Evolutionary conservation across 352 stramenopile species (phyloP), one percentile per base, ranked within the genome.

Genomic region (Phytophthora quininea): DNA sequence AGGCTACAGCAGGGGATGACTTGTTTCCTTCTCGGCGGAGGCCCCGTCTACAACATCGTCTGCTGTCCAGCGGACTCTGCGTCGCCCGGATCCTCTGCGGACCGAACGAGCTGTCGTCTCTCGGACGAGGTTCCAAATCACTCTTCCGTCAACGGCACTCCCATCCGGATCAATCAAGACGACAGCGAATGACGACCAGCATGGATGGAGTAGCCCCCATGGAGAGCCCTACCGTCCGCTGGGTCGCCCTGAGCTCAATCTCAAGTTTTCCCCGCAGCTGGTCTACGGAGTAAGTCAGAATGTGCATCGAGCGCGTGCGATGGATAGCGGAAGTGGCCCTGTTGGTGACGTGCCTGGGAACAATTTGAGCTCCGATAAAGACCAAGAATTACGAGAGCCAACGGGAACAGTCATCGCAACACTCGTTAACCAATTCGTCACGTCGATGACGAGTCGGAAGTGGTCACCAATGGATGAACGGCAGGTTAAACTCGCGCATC

Each of bases 131-230:
- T 80, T 84, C 48, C 78, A 72, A 12, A 82, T 93, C 70, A 83
- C 80, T 6, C 57, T 91, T 24, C 52, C 69, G 35, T 19, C 54
- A 9, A 35, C 42, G 7, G 27, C 50, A 2, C 15, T 53, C 3
- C 19, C 54, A 15, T 48, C 43, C 3, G 49, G 35, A 19, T 35
- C 43, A 53, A 42, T 6, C 24, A 73, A 65, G 31, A 9, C 31
- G 7, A 7, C 35, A 2, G 38, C 2, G 7, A 57, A 24, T 38
- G 35, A 66, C 24, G 73, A 82, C 9, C 68, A 76, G 12, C 70
- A 71, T 2, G 86, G 86, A 4, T 93, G 86, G 86, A 84, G 80
- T 43, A 92, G 86, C 58, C 86, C 86, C 7, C 76, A 89, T 51
- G 83, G 83, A 4, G 77, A 92, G 62, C 85, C 85, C 1, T 93